Evolutionary conservation across 1,139 yeast genomes (phyloP), one percentile per base, ranked within the genome.

Genomic region (Taphrina deformans): DNA sequence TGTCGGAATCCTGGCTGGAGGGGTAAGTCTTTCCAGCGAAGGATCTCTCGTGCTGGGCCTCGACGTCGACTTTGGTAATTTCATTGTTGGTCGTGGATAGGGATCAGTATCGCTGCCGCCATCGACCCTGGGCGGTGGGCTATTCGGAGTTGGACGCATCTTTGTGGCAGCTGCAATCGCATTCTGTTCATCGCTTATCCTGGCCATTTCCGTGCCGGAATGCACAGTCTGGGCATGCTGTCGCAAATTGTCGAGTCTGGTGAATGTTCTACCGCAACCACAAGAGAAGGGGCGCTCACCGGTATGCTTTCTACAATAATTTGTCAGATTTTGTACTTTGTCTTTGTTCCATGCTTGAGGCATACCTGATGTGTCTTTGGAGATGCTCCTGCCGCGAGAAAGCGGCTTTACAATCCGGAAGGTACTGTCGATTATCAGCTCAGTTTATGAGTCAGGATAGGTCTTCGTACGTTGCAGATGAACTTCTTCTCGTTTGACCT

Each of bases 261-360:
- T 86, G 73, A 92, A 92, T 73, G 86, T 83, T 72, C 91, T 85
- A 52, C 85, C 80, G 75, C 98, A 92, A 60, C 88, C 88, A 75
- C 98, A 92, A 65, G 89, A 85, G 75, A 90, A 92, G 1, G 98
- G 98, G 66, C 96, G 80, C 75, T 92, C 98, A 52, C 97, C 98
- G 0, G 97, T 91, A 74, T 91, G 98, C 73, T 91, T 92, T 62
- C 97, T 79, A 65, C 5, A n/a, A 18, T 6, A 21, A 24, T 45
- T 23, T 2, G 24, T 14, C 41, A 26, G 38, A 18, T 44, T 10
- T 9, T 14, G 16, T 27, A 18, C 21, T 16, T 7, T 21, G 3
- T n/a, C 29, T 1, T 1, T 4, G 16, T 27, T 5, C 9, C 55
- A 9, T n/a, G 33, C 48, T 35, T n/a, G 33, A n/a, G n/a, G 26